These are phyloP conservation scores for Penicillium cataractarum DNA, from an alignment of 495 filamentous ascomycete species.

Conservation along the genomic window DNA sequence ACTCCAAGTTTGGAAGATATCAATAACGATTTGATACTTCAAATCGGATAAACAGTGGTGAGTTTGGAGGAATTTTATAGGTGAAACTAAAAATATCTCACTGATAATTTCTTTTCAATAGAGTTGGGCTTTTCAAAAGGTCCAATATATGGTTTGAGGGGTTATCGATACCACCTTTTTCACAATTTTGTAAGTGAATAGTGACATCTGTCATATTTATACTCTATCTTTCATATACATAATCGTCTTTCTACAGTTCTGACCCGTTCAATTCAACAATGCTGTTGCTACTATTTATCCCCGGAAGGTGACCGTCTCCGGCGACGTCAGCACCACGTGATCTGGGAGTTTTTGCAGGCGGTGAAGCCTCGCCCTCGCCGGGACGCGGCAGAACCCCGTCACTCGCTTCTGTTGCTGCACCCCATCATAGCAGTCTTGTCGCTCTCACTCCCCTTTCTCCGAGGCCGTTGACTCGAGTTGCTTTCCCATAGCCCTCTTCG, in stretches of 20 bases:
- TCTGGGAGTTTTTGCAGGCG: conserved; percentile 35
- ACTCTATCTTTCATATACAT: neutral
- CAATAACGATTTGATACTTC: neutral
- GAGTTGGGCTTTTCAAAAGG: neutral
- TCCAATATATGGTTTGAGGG: neutral
- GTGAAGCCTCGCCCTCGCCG: conserved; percentile 31
- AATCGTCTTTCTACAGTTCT: neutral
- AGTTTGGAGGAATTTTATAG: neutral
- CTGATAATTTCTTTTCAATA: neutral
- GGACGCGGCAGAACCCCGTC: conserved; percentile 38
- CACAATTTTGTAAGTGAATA: neutral
- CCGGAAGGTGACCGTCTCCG: conserved; percentile 17
- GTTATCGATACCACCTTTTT: neutral
- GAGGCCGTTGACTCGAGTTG: conserved; percentile 21
- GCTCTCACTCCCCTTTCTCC: conserved; percentile 28
- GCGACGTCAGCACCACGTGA: conserved; percentile 36
- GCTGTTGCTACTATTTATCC: neutral
- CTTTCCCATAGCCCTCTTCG: conserved; percentile 16
- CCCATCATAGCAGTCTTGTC: conserved; percentile 34
- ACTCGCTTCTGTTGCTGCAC: conserved; percentile 39
- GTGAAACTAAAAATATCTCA: neutral
- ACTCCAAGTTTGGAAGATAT: neutral
- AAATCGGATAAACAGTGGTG: neutral
- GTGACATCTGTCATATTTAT: neutral
- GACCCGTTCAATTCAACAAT: neutral